Conservation (phyloP, 75 land plant species). For the Selaginella moellendorffii region DNA sequence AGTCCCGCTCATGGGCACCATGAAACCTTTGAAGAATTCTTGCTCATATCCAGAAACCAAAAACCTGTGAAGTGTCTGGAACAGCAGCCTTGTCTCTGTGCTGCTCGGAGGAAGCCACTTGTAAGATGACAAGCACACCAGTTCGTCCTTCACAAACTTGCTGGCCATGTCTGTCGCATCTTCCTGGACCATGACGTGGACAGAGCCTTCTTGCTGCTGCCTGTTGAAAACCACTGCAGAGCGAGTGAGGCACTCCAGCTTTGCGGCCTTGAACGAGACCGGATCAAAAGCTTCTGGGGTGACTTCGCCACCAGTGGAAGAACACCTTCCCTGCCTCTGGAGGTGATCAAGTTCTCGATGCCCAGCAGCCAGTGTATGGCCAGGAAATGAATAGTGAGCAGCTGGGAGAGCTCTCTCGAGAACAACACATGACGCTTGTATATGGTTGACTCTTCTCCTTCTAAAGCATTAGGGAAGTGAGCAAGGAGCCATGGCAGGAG, state of each 20-base stretch:
- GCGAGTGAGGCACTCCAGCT: conserved; percentile 54
- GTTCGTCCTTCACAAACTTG: conserved; percentile 55
- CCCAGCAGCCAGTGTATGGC: conserved; percentile 85
- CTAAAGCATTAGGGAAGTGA: conserved; percentile 47
- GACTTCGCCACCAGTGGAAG: conserved; percentile 28
- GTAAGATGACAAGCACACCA: conserved; percentile 63
- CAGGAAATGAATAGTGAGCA: conserved; percentile 44
- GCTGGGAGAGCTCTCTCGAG: conserved; percentile 39
- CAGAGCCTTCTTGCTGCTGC: not conserved
- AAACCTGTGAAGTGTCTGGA: conserved; percentile 58
- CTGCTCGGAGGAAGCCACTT: conserved; percentile 83
- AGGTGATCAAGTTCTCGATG: conserved; percentile 20
- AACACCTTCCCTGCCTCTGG: conserved; percentile 18
- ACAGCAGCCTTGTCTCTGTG: conserved; percentile 74
- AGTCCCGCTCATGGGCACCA: conserved; percentile 32
- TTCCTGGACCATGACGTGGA: too few species aligned
- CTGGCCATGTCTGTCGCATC: conserved; percentile 15
- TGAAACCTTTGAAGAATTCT: conserved; percentile 39
- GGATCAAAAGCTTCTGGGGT: conserved; percentile 72
- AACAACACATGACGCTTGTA: conserved; percentile 36
- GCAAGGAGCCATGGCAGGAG: conserved; percentile 43
- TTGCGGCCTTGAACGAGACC: conserved; percentile 58
- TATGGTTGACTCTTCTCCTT: conserved; percentile 49
- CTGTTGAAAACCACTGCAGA: conserved; percentile 19
- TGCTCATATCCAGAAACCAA: not conserved